Percentiles rank a stretch among this genome's conserved stretches.
Evolutionary conservation across 164 flowering plant genomes (phyloP).

Genomic region (Pachysandra terminalis): DNA sequence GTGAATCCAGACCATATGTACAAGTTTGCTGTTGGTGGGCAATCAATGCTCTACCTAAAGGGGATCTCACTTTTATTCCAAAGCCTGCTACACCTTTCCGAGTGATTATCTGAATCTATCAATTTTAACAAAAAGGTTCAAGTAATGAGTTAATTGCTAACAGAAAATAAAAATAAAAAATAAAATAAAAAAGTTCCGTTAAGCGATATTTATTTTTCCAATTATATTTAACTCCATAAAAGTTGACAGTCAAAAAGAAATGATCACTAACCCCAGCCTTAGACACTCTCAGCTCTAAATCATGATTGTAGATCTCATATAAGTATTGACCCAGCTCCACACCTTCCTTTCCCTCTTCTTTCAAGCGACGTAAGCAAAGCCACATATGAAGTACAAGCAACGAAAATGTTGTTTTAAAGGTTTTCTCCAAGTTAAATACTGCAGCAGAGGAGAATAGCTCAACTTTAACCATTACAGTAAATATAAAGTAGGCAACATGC

Average conservation of each 20-base stretch:
- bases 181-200: neutral
- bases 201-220: neutral
- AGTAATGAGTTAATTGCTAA: too few relatives aligned
- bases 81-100: neutral
- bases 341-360: slow-evolving; percentile 94
- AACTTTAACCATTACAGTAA: neutral
- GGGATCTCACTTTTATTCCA: neutral
- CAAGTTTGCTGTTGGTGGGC: too few relatives aligned
- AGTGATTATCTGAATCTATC: neutral
- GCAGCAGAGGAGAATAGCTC: slow-evolving; percentile 23
- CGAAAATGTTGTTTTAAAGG: slow-evolving; percentile 82
- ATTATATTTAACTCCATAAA: neutral
- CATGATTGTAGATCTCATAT: slow-evolving; percentile 93
- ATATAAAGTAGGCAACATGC: neutral
- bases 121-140: too few relatives aligned
- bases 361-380: slow-evolving; percentile 88
- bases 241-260: slow-evolving; percentile 1
- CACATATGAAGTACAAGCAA: slow-evolving; percentile 97
- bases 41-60: too few relatives aligned
- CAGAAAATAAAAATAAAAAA: too few relatives aligned
- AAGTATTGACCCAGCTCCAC: slow-evolving; percentile 87
- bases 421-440: slow-evolving; percentile 94
- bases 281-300: slow-evolving; percentile 87
- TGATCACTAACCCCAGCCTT: slow-evolving; percentile 86
- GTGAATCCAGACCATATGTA: neutral